Evolutionary conservation across 2,329 filamentous ascomycete species (phyloP).

Genomic region (Ophiocordyceps robertsii): DNA sequence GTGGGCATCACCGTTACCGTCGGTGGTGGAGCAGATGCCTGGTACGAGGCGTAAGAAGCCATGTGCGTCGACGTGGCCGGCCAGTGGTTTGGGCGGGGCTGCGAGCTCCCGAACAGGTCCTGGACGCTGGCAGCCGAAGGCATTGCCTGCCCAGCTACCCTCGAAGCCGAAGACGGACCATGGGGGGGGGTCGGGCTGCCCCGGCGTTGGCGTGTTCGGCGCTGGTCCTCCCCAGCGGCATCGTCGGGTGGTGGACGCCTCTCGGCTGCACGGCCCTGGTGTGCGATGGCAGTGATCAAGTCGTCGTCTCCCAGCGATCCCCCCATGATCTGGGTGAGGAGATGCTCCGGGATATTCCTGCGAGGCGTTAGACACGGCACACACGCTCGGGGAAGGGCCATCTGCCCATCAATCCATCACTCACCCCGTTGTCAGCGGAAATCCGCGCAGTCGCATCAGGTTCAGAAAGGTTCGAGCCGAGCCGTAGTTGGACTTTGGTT

Average conservation of each 20-base stretch:
- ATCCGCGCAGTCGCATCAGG: slow-evolving; percentile 15
- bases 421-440: slow-evolving; percentile 10
- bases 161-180: background rate
- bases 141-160: too few relatives aligned
- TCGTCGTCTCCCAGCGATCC: slow-evolving; percentile 5
- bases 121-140: too few relatives aligned
- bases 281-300: slow-evolving; percentile 5
- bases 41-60: too few relatives aligned
- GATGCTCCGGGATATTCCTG: slow-evolving; percentile 8
- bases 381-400: background rate
- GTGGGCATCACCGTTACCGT: too few relatives aligned
- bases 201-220: slow-evolving; percentile 15
- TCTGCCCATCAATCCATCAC: background rate
- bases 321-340: slow-evolving; percentile 7
- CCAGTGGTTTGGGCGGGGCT: too few relatives aligned
- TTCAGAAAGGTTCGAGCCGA: slow-evolving; percentile 16
- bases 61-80: too few relatives aligned
- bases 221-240: slow-evolving; percentile 10
- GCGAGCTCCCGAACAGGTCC: too few relatives aligned
- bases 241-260: slow-evolving; percentile 16
- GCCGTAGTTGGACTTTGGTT: slow-evolving; percentile 15
- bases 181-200: slow-evolving; percentile 3
- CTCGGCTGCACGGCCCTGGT: slow-evolving; percentile 6
- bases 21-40: too few relatives aligned
- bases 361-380: background rate